phyloP scores from a whole-genome alignment of 2,329 filamentous ascomycete genomes.

The Lasiodiplodia theobromae region DNA sequence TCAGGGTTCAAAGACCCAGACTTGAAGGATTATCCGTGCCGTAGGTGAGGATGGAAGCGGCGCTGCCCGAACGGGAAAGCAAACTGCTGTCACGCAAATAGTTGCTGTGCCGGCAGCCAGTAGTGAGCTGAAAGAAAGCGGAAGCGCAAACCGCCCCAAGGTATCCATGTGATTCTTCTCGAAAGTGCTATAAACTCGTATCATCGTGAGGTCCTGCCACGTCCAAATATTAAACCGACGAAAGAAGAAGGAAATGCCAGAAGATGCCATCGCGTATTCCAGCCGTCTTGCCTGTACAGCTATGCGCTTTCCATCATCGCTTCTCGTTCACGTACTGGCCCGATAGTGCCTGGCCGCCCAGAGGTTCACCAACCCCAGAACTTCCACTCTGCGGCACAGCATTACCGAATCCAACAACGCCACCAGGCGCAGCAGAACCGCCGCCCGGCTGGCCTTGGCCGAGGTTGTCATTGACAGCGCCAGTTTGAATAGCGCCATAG shows the following conservation, averaged over 20 bases:
- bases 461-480: constrained; percentile 40
- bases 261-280: neutral
- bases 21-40: neutral
- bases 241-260: neutral
- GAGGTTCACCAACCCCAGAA: constrained; percentile 46
- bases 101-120: neutral
- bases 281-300: neutral
- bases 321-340: constrained; percentile 28
- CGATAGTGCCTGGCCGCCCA: constrained; percentile 31
- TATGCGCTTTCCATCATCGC: constrained; percentile 5
- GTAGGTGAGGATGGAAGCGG: neutral
- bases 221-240: constrained; percentile 3
- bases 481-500: constrained; percentile 21
- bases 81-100: neutral
- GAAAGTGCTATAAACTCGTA: constrained; percentile 19
- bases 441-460: constrained; percentile 39
- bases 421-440: constrained; percentile 34
- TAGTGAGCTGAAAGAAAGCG: neutral
- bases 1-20: neutral
- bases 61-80: neutral
- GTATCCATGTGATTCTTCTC: neutral
- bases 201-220: constrained; percentile 24
- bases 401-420: constrained; percentile 46
- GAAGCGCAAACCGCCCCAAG: constrained; percentile 1
- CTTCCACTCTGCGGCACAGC: constrained; percentile 44